Percentiles rank a stretch among this genome's conserved stretches.
Evolutionary conservation across 805 yeast genomes (phyloP).

Genomic region (Metschnikowia lachancei): DNA sequence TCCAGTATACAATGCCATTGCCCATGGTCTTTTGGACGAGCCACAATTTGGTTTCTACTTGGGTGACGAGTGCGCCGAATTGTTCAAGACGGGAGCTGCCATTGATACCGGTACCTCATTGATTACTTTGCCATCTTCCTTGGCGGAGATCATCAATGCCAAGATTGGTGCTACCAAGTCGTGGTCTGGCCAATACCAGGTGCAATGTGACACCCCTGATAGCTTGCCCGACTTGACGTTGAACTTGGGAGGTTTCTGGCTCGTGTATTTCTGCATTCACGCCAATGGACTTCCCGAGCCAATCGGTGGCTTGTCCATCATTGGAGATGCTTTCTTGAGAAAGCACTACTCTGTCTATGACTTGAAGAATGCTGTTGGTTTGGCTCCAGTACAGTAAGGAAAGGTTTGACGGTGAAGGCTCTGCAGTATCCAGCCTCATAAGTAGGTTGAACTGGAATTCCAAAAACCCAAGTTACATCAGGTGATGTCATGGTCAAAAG

Average conservation of each 20-base stretch:
- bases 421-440: neutral
- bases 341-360: slow-evolving; percentile 93
- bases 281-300: slow-evolving; percentile 96
- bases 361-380: slow-evolving; percentile 89
- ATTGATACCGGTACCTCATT: slow-evolving; percentile 98
- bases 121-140: slow-evolving; percentile 89
- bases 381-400: slow-evolving; percentile 71
- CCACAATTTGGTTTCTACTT: slow-evolving; percentile 87
- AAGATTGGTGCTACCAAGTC: slow-evolving; percentile 96
- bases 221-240: slow-evolving; percentile 88
- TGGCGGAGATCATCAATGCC: slow-evolving; percentile 92
- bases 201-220: slow-evolving; percentile 86
- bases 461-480: too few species aligned
- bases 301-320: slow-evolving; percentile 91
- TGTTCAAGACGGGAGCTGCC: slow-evolving; percentile 88
- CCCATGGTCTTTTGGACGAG: slow-evolving; percentile 76
- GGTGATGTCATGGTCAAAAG: too few species aligned
- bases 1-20: slow-evolving; percentile 87
- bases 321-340: slow-evolving; percentile 97
- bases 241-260: slow-evolving; percentile 80
- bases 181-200: slow-evolving; percentile 95
- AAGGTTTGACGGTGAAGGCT: neutral
- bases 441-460: too few species aligned
- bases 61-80: slow-evolving; percentile 87
- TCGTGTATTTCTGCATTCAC: slow-evolving; percentile 95